Percentiles rank a stretch among this genome's conserved stretches.
These are phyloP conservation scores for Solanum chaucha DNA, from an alignment of 257 asterid species.

Conservation along the genomic window DNA sequence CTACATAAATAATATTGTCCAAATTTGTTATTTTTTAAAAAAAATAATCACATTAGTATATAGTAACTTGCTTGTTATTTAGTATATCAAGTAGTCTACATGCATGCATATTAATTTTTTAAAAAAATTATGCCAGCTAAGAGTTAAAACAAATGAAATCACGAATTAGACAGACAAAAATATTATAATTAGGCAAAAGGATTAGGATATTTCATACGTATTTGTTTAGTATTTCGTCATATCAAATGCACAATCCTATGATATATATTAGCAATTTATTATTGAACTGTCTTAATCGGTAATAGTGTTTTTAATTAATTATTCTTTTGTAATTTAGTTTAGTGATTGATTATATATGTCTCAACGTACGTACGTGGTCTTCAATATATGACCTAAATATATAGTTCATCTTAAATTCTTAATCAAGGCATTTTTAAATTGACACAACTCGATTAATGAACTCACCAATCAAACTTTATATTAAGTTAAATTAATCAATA, in stretches of 20 bases:
- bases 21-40: not conserved
- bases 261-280: not conserved
- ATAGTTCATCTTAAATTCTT: not conserved
- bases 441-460: not conserved
- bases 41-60: not conserved
- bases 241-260: not conserved
- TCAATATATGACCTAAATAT: not conserved
- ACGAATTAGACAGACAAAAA: not conserved
- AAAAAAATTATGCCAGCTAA: not conserved
- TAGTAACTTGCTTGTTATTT: not conserved
- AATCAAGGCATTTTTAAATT: not conserved
- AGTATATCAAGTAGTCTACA: not conserved
- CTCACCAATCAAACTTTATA: not conserved
- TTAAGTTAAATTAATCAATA: not conserved
- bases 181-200: conserved; percentile 8
- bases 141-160: not conserved
- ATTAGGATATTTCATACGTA: conserved; percentile 4
- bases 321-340: not conserved
- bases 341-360: conserved; percentile 1
- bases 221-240: not conserved
- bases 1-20: not conserved
- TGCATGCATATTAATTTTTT: not conserved
- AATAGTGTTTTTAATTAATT: not conserved
- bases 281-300: not conserved
- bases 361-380: not conserved